Percentiles rank a stretch among this genome's conserved stretches.
phyloP scores from a whole-genome alignment of 176 grass and related monocot species.

The Raddia guianensis region DNA sequence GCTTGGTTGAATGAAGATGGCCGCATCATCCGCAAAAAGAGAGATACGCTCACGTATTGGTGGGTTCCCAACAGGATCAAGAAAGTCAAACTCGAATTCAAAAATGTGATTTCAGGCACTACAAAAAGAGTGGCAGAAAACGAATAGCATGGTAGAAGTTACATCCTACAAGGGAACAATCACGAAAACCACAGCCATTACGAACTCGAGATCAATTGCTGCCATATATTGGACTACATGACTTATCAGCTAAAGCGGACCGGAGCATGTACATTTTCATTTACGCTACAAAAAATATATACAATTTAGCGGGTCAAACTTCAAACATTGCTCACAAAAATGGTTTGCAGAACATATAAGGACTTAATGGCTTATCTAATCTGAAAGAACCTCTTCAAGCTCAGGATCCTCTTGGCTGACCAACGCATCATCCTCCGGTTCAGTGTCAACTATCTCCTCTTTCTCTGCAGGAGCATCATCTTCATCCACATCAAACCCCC shows the following conservation, averaged over 20 bases:
- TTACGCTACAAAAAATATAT: slow-evolving; percentile 38
- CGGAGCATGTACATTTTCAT: slow-evolving; percentile 28
- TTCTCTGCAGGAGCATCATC: slow-evolving; percentile 41
- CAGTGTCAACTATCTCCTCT: slow-evolving; percentile 34
- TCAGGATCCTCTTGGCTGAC: slow-evolving; percentile 55
- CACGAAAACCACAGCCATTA: background rate
- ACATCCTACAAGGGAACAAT: slow-evolving; percentile 9
- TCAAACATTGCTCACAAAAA: slow-evolving; percentile 29
- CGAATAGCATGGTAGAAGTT: background rate
- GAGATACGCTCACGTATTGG: too few relatives aligned
- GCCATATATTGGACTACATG: background rate
- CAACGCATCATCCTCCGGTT: slow-evolving; percentile 43
- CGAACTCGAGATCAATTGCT: background rate
- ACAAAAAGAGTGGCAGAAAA: background rate
- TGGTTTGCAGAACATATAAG: slow-evolving; percentile 19
- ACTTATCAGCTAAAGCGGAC: background rate
- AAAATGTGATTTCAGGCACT: slow-evolving; percentile 1
- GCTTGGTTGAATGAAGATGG: too few relatives aligned
- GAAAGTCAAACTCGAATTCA: too few relatives aligned
- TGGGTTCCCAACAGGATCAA: too few relatives aligned
- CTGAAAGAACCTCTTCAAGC: slow-evolving; percentile 64
- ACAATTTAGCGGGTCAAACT: slow-evolving; percentile 39
- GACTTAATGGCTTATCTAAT: slow-evolving; percentile 33
- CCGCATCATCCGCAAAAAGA: too few relatives aligned
- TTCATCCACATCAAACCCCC: slow-evolving; percentile 44